phyloP scores from a whole-genome alignment of 441 rosid species.

The Macaranga tanarius region DNA sequence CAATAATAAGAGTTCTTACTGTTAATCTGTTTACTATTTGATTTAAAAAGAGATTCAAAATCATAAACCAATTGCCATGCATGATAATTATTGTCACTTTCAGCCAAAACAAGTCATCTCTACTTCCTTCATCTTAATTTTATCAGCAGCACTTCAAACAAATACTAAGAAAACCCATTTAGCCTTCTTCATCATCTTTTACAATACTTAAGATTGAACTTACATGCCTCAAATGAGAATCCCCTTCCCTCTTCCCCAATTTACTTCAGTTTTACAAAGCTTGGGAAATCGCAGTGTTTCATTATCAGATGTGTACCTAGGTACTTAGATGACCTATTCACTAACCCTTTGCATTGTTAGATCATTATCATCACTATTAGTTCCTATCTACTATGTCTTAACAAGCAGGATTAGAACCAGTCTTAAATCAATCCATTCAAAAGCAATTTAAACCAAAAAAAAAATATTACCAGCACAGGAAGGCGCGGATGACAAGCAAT shows the following conservation, averaged over 20 bases:
- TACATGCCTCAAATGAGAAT: neutral
- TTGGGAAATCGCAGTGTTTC: neutral
- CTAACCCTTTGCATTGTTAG: neutral
- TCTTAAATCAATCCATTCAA: neutral
- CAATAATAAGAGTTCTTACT: slow-evolving; percentile 2
- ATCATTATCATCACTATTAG: neutral
- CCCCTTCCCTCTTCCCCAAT: neutral
- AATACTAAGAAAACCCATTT: neutral
- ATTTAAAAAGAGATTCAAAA: neutral
- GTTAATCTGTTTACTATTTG: neutral
- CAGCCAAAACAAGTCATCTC: neutral
- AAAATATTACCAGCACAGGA: slow-evolving; percentile 70
- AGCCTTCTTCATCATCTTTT: no score
- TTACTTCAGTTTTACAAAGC: neutral
- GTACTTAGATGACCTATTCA: neutral
- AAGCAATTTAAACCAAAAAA: neutral
- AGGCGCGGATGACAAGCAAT: slow-evolving; percentile 99
- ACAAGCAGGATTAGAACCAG: neutral
- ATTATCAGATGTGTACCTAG: neutral
- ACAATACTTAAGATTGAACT: no score
- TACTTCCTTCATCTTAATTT: neutral
- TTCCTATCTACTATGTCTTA: neutral
- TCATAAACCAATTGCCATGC: neutral
- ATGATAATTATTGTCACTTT: neutral
- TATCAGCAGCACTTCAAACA: neutral